Conservation (phyloP, 2,329 filamentous ascomycete species). For the Atkinsonella texensis region DNA sequence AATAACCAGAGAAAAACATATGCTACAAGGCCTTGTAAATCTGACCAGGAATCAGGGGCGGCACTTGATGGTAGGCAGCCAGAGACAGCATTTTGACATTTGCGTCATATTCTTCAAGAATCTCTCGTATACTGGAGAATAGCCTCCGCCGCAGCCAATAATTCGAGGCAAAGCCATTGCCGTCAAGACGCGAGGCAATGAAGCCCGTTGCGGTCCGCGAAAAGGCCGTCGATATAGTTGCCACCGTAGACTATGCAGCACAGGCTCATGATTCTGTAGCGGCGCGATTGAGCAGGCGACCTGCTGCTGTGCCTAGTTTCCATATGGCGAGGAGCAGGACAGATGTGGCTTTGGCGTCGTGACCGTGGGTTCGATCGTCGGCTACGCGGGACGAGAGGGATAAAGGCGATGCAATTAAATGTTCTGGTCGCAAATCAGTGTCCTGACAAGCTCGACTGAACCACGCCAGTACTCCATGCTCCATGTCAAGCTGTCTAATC, state of each 20-base stretch:
- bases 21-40: too few relatives aligned
- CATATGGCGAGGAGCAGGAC: conserved; percentile 59
- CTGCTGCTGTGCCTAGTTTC: conserved; percentile 53
- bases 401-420: too few relatives aligned
- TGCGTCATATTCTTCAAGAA: too few relatives aligned
- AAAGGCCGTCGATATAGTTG: conserved; percentile 35
- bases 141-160: neutral
- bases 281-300: conserved; percentile 50
- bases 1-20: too few relatives aligned
- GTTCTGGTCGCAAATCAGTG: too few relatives aligned
- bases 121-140: too few relatives aligned
- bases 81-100: too few relatives aligned
- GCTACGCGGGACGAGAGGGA: conserved; percentile 27
- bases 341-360: conserved; percentile 29
- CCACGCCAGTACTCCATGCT: too few relatives aligned
- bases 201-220: conserved; percentile 33
- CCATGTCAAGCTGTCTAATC: too few relatives aligned
- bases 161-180: conserved; percentile 51
- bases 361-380: conserved; percentile 28
- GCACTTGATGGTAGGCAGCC: too few relatives aligned
- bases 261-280: conserved; percentile 40
- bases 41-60: too few relatives aligned
- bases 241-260: conserved; percentile 35
- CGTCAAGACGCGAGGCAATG: conserved; percentile 42
- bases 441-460: too few relatives aligned